Percentiles rank a stretch among this genome's conserved stretches.
Conservation (phyloP, 306 rosid species). For the Lotus japonicus region DNA sequence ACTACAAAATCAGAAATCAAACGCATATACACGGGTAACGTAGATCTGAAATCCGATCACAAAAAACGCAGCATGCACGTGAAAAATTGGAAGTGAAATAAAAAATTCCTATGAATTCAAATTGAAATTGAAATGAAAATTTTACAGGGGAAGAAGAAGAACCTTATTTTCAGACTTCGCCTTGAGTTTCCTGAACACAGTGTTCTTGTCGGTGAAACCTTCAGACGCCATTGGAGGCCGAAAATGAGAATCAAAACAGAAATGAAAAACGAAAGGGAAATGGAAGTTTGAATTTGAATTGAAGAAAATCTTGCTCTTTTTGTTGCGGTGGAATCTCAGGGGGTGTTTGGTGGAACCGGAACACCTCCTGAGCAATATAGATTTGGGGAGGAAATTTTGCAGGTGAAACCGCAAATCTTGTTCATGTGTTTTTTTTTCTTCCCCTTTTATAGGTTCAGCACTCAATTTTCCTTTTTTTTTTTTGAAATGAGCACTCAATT, state of each 20-base stretch:
- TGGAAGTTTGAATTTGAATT: not conserved
- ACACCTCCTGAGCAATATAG: slow-evolving; percentile 24
- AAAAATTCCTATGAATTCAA: not conserved
- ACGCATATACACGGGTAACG: not conserved
- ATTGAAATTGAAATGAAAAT: not conserved
- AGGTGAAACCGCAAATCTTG: slow-evolving; percentile 1
- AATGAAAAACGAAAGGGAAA: not conserved
- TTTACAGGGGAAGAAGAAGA: not conserved
- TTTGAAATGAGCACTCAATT: too few relatives aligned
- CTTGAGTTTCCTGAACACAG: slow-evolving; percentile 66
- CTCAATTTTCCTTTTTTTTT: too few relatives aligned
- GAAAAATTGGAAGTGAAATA: not conserved
- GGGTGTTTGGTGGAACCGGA: not conserved
- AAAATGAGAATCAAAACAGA: not conserved
- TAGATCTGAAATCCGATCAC: slow-evolving; percentile 26
- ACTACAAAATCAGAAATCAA: not conserved
- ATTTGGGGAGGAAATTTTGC: slow-evolving; percentile 8
- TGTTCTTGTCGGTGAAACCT: slow-evolving; percentile 54
- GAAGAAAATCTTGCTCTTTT: too few relatives aligned
- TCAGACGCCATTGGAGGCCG: slow-evolving; percentile 62
- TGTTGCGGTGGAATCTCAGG: slow-evolving; percentile 1
- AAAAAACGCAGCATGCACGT: not conserved
- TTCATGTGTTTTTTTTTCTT: not conserved
- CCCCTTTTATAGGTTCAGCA: too few relatives aligned
- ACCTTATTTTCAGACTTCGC: slow-evolving; percentile 92